Evolutionary conservation across 225 moss, liverwort and hornwort genomes (phyloP).

Genomic region (Marchantia paleacea): DNA sequence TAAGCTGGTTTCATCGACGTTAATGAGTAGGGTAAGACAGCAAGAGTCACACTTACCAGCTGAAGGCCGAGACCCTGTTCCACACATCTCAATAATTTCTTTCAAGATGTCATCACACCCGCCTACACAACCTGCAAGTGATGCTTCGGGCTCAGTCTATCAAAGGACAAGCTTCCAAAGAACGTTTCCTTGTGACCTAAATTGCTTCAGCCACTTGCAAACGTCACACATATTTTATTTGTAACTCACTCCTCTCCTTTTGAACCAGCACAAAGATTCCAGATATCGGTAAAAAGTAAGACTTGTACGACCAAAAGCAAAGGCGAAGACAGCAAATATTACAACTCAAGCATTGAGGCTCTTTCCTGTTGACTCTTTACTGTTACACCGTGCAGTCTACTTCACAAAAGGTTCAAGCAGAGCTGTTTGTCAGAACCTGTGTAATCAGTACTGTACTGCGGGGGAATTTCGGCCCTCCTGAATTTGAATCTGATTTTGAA

Average conservation of each 20-base stretch:
- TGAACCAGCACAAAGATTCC: background rate
- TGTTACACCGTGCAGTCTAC: background rate
- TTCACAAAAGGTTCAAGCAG: background rate
- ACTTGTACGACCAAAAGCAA: background rate
- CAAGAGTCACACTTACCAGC: slow-evolving; percentile 16
- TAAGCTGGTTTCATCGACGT: too few species aligned
- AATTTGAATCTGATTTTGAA: slow-evolving; percentile 80
- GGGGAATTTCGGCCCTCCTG: slow-evolving; percentile 88
- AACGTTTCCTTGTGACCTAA: background rate
- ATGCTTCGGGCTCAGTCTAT: background rate
- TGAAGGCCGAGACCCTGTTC: slow-evolving; percentile 63
- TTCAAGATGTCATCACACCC: slow-evolving; percentile 91
- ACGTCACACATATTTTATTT: background rate
- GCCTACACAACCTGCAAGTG: slow-evolving; percentile 70
- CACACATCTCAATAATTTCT: slow-evolving; percentile 91
- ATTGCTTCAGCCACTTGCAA: background rate
- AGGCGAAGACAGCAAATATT: background rate
- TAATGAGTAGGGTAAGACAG: background rate
- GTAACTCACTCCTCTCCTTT: background rate
- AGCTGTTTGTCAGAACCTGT: slow-evolving; percentile 43
- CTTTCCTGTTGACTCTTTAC: background rate
- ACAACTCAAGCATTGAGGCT: background rate
- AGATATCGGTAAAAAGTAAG: background rate
- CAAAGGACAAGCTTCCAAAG: background rate
- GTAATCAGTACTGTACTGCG: slow-evolving; percentile 74